Conservation (phyloP, 768 basidiomycete genomes). For the Postia placenta region DNA sequence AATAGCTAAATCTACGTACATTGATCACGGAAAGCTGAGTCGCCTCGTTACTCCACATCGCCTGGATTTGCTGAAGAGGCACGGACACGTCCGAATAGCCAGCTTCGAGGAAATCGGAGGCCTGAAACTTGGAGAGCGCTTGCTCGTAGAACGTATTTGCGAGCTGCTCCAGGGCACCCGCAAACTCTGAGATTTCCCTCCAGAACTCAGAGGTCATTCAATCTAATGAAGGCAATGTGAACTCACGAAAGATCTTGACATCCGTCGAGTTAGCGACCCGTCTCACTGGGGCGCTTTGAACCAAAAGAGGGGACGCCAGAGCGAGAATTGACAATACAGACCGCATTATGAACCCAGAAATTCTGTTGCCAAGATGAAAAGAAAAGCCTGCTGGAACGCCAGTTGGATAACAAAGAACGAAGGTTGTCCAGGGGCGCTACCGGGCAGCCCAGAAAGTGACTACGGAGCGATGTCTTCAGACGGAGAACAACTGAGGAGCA, state of each 20-base stretch:
- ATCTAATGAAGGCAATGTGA: neutral
- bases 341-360: constrained; percentile 14
- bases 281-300: constrained; percentile 24
- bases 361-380: constrained; percentile 15
- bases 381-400: constrained; percentile 23
- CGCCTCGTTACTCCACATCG: constrained; percentile 57
- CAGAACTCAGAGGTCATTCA: neutral
- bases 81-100: constrained; percentile 54
- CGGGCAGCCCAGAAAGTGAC: constrained; percentile 62
- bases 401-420: constrained; percentile 18
- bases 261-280: constrained; percentile 35
- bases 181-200: constrained; percentile 51
- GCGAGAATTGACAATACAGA: constrained; percentile 18
- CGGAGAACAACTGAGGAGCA: neutral
- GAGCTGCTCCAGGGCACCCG: constrained; percentile 67
- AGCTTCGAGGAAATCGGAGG: constrained; percentile 55
- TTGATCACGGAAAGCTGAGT: constrained; percentile 53
- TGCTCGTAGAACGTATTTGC: constrained; percentile 66
- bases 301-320: constrained; percentile 21
- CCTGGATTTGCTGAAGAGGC: constrained; percentile 54
- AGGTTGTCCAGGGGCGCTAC: constrained; percentile 53
- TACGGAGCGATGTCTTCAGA: constrained; percentile 8
- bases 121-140: constrained; percentile 58
- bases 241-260: constrained; percentile 57
- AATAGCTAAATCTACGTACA: constrained; percentile 23